Conservation (phyloP, 2,329 filamentous ascomycete species). For the Acarospora socialis region DNA sequence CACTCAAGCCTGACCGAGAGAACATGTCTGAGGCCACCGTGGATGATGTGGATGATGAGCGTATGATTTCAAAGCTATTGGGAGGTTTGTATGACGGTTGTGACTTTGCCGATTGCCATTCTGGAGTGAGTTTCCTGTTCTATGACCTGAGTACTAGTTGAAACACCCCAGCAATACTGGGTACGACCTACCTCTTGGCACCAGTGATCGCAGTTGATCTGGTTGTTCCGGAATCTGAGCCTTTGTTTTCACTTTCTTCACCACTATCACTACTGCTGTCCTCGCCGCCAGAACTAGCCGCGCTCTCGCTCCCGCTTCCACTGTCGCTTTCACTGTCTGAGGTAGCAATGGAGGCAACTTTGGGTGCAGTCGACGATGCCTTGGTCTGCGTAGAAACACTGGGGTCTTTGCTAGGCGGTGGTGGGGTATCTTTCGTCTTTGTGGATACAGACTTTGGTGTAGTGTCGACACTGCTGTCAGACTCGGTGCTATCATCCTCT, state of each 20-base stretch:
- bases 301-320: too few relatives aligned
- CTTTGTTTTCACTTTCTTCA: slow-evolving; percentile 2
- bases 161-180: too few relatives aligned
- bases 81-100: slow-evolving; percentile 7
- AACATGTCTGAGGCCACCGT: slow-evolving; percentile 4
- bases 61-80: slow-evolving; percentile 6
- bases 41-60: slow-evolving; percentile 5
- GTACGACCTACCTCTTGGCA: too few relatives aligned
- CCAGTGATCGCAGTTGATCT: too few relatives aligned
- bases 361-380: background rate
- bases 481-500: background rate
- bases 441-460: background rate
- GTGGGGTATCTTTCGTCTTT: background rate
- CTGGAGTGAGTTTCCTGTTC: too few relatives aligned
- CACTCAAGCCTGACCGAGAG: slow-evolving; percentile 16
- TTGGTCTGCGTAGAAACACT: background rate
- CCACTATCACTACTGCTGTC: background rate
- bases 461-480: background rate
- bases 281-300: too few relatives aligned
- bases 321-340: background rate
- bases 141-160: too few relatives aligned
- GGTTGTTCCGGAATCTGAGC: background rate
- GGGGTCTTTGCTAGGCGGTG: background rate
- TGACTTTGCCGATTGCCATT: too few relatives aligned
- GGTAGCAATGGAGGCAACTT: background rate